A percentile compares a stretch with the other conserved stretches of the same genome.
Conservation (phyloP, 2,329 filamentous ascomycete species). For the Epichloe uncinata region DNA sequence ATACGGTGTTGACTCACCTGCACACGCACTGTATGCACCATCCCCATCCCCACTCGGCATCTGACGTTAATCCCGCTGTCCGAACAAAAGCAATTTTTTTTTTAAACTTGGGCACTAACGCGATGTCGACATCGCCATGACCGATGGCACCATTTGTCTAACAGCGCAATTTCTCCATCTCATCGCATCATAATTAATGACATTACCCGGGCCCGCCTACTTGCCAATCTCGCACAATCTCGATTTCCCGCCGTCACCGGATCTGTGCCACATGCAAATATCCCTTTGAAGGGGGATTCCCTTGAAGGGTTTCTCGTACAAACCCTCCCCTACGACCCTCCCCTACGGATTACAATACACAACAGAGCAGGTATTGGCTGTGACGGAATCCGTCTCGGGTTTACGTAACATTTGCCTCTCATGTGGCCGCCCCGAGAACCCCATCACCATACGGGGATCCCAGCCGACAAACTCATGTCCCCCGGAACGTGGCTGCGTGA, state of each 20-base stretch:
- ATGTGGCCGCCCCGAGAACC: neutral
- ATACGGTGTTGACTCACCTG: no score
- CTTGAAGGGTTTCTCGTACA: neutral
- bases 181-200: neutral
- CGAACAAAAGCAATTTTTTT: no score
- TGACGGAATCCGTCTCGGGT: neutral
- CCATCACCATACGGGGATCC: neutral
- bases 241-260: neutral
- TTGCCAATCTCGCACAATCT: neutral
- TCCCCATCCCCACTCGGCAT: neutral
- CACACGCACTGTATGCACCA: neutral
- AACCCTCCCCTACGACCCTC: neutral
- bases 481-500: neutral
- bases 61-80: no score
- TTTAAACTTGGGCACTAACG: neutral
- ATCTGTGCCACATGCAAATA: neutral
- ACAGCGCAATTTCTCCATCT: neutral
- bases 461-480: neutral
- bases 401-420: neutral
- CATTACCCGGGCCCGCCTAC: neutral
- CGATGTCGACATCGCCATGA: slow-evolving; percentile 7
- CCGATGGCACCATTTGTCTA: slow-evolving; percentile 3
- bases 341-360: neutral
- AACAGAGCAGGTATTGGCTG: no score
- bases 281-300: neutral